phyloP scores from a whole-genome alignment of 2,329 filamentous ascomycete species.

The Xylaria hypoxylon region DNA sequence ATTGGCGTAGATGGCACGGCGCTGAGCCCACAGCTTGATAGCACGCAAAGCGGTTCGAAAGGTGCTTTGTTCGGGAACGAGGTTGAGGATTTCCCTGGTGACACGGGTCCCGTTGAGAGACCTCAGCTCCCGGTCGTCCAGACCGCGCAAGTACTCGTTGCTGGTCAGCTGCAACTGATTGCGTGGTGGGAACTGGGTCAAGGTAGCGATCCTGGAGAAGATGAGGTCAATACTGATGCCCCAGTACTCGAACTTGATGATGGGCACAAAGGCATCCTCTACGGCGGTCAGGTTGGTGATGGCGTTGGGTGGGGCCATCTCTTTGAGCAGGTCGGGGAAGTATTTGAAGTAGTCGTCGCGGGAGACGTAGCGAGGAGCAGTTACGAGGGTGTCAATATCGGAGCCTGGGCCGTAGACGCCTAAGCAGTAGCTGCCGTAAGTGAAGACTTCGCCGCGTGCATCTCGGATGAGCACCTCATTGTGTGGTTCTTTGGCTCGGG shows the following conservation, averaged over 20 bases:
- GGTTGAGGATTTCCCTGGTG: constrained; percentile 87
- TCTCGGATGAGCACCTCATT: constrained; percentile 82
- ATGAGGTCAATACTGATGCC: constrained; percentile 97
- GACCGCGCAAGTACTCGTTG: constrained; percentile 83
- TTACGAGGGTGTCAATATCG: constrained; percentile 96
- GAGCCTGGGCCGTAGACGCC: constrained; percentile 95
- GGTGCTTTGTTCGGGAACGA: constrained; percentile 89
- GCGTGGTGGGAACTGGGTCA: constrained; percentile 75
- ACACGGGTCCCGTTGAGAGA: constrained; percentile 95
- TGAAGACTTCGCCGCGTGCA: constrained; percentile 92
- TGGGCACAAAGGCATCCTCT: constrained; percentile 91
- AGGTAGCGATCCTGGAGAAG: constrained; percentile 78
- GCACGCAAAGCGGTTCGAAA: constrained; percentile 91
- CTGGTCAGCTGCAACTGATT: constrained; percentile 81
- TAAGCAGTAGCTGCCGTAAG: constrained; percentile 93
- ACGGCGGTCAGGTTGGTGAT: constrained; percentile 89
- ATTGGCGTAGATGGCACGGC: constrained; percentile 92
- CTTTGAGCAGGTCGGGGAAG: constrained; percentile 83
- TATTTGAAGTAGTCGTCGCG: constrained; percentile 92
- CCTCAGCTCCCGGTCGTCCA: constrained; percentile 87
- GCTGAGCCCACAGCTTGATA: constrained; percentile 96
- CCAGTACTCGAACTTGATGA: constrained; percentile 94
- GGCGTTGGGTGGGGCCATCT: constrained; percentile 80
- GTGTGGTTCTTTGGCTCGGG: constrained; percentile 75
- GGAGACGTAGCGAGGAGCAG: constrained; percentile 88